A percentile compares a stretch with the other conserved stretches of the same genome.
Conservation (phyloP, 371 early-diverging fungal species). For the Phascolomyces articulosus region DNA sequence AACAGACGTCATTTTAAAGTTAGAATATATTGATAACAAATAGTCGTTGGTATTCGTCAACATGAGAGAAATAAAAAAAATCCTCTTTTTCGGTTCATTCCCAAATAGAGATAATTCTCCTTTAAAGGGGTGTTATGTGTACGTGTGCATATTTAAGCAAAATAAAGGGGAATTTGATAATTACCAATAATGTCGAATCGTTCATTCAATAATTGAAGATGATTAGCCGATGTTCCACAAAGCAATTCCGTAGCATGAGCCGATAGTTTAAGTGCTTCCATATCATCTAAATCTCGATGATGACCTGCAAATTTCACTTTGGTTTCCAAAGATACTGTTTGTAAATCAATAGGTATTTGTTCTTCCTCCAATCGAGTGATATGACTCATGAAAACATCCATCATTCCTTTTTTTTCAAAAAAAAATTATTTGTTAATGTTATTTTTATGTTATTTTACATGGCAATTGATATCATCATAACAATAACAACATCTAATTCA, state of each 20-base stretch:
- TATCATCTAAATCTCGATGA: slow-evolving; percentile 30
- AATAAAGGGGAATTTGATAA: too few species aligned
- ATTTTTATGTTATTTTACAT: not conserved
- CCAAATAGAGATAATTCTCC: too few species aligned
- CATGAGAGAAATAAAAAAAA: not conserved
- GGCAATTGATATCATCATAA: not conserved
- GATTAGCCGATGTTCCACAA: slow-evolving; percentile 43
- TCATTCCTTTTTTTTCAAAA: slow-evolving; percentile 33
- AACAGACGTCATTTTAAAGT: too few species aligned
- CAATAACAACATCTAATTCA: too few species aligned
- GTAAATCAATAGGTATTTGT: not conserved
- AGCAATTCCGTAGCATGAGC: slow-evolving; percentile 56
- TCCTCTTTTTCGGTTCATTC: not conserved
- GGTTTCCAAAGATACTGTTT: slow-evolving; percentile 12
- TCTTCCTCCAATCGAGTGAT: slow-evolving; percentile 28
- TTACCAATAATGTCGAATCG: slow-evolving; percentile 42
- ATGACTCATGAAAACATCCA: slow-evolving; percentile 52
- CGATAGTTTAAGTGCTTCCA: slow-evolving; percentile 42
- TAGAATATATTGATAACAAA: too few species aligned
- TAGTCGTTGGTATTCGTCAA: too few species aligned
- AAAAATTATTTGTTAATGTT: not conserved
- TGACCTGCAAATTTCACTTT: slow-evolving; percentile 23
- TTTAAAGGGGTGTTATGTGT: too few species aligned
- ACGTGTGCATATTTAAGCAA: too few species aligned
- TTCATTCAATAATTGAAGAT: slow-evolving; percentile 42